phyloP scores from a whole-genome alignment of 805 yeast genomes.

The Metschnikowia kofuensis region DNA sequence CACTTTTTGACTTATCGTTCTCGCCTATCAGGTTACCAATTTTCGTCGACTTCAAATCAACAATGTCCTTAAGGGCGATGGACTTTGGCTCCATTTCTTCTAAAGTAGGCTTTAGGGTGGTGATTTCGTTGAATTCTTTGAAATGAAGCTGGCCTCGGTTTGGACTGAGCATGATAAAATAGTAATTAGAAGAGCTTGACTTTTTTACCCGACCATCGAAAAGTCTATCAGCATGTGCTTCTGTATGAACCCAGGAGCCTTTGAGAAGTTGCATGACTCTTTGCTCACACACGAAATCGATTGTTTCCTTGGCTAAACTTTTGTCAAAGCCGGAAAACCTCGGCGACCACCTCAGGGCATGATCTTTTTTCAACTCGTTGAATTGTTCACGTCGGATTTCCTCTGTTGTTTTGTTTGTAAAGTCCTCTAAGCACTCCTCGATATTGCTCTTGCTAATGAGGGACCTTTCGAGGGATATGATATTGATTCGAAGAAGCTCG shows the following conservation, averaged over 20 bases:
- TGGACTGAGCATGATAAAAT: conserved; percentile 63
- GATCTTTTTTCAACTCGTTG: conserved; percentile 33
- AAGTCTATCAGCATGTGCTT: conserved; percentile 44
- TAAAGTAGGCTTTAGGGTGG: conserved; percentile 49
- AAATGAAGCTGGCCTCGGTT: conserved; percentile 59
- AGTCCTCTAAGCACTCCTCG: conserved; percentile 45
- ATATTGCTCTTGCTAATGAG: conserved; percentile 23
- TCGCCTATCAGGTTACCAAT: conserved; percentile 42
- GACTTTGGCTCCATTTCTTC: conserved; percentile 53
- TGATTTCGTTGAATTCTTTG: conserved; percentile 53
- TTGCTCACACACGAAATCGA: conserved; percentile 72
- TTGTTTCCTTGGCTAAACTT: conserved; percentile 53
- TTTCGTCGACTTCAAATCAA: conserved; percentile 48
- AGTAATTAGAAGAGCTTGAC: conserved; percentile 34
- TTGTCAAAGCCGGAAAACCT: conserved; percentile 49
- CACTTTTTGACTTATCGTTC: conserved; percentile 41
- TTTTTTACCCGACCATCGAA: conserved; percentile 19
- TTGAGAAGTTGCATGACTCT: conserved; percentile 65
- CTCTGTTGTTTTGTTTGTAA: conserved; percentile 42
- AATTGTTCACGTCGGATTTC: conserved; percentile 57
- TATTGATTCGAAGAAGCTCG: conserved; percentile 38
- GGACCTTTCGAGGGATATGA: conserved; percentile 28
- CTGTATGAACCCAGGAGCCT: conserved; percentile 80
- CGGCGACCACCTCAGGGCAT: conserved; percentile 42
- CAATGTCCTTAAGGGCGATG: conserved; percentile 52